Base-by-base conservation (phyloP, 2,329 filamentous ascomycete species). In the Alternaria sp. region DNA sequence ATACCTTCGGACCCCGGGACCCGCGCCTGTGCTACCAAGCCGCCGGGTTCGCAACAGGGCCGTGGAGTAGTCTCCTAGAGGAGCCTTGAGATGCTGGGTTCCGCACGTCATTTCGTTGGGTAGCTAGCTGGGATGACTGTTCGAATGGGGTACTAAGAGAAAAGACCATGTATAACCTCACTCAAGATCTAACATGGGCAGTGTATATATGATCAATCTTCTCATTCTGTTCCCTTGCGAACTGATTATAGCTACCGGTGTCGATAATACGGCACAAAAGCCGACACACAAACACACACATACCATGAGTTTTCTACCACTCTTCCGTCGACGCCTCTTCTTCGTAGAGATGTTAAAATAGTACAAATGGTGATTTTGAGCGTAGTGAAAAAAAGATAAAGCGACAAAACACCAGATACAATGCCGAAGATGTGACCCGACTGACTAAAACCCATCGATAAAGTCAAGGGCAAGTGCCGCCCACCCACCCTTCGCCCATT, bases 11-110 rank as follows among this genome's bases (percentile, higher is more conserved):
- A 25, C 47, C 47, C 12, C 46, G 45, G 23, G 57, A 53, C 25
- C 15, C 45, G 7, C 57, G 57, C 37, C 47, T 59, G 4, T 59
- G 57, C 25, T 59, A 59, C 47, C 47, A 41, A 25, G 25, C 57
- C 30, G 46, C 57, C 15, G 33, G 47, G 7, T 59, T 59, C 37
- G 33, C 57, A 18, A 43, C 57, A 30, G 47, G 47, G 3, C 47
- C 46, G 11, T 59, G 57, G 57, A 18, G 28, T 15, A 59, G 46
- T 51, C 25, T 53, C 14, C 51, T 25, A 2, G 57, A 51, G 6
- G 47, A 25, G 8, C 54, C 54, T 20, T 41, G 33, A 41, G 37
- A 41, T 18, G n/a, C n/a, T 41, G 15, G 9, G 4, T 41, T 41
- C 4, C 15, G 37, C 37, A 18, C 37, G 37, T 41, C 37, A 18